phyloP scores from a whole-genome alignment of 148 eudicot species.

The Vaccinium vitisidaea region DNA sequence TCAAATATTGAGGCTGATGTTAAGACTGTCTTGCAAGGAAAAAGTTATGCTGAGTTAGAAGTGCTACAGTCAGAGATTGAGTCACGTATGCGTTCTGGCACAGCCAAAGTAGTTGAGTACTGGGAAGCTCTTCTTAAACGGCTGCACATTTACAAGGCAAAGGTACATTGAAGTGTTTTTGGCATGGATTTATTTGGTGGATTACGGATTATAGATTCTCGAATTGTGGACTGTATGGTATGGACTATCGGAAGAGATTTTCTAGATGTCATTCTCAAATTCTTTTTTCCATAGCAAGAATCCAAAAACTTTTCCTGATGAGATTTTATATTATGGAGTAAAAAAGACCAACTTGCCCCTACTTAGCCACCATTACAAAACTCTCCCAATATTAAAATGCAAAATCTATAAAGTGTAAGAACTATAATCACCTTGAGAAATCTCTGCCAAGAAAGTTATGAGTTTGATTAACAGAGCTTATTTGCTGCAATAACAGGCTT shows the following conservation, averaged over 20 bases:
- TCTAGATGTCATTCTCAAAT: neutral
- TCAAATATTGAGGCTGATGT: constrained; percentile 86
- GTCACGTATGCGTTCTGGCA: constrained; percentile 92
- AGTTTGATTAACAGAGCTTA: constrained; percentile 15
- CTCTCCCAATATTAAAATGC: neutral
- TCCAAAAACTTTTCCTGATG: neutral
- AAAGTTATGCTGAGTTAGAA: constrained; percentile 62
- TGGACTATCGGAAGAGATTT: neutral
- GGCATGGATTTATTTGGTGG: neutral
- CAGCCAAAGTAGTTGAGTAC: constrained; percentile 91
- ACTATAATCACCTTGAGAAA: neutral
- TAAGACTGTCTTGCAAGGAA: constrained; percentile 63
- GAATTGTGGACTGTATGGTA: neutral
- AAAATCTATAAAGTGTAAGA: neutral
- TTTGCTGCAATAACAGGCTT: constrained; percentile 56
- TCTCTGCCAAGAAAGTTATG: neutral
- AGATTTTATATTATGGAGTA: neutral
- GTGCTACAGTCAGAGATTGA: constrained; percentile 70
- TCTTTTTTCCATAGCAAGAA: neutral
- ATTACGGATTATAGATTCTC: neutral
- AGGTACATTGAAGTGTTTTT: constrained; percentile 40
- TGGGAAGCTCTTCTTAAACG: constrained; percentile 98
- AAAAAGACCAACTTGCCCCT: neutral
- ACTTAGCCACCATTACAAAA: neutral
- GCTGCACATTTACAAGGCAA: constrained; percentile 91